These are phyloP conservation scores for Aphanoascus verrucosus DNA, from an alignment of 2,329 filamentous ascomycete species.

Conservation along the genomic window DNA sequence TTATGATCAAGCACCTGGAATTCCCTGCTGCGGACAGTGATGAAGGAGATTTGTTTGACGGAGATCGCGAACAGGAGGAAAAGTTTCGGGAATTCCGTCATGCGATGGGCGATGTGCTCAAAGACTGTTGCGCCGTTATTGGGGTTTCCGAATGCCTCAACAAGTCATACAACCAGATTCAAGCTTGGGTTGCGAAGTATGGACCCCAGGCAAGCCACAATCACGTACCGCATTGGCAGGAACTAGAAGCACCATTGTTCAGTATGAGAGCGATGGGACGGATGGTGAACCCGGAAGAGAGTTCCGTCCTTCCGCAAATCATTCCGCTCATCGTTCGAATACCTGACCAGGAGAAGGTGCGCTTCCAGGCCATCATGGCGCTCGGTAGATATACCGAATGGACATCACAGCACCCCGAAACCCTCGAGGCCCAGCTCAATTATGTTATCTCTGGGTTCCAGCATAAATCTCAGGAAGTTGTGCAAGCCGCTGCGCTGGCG, in stretches of 20 bases:
- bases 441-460: constrained; percentile 93
- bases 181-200: constrained; percentile 77
- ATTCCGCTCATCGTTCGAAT: constrained; percentile 92
- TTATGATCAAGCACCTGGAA: constrained; percentile 81
- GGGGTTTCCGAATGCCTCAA: constrained; percentile 81
- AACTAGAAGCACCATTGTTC: constrained; percentile 88
- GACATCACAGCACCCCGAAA: constrained; percentile 89
- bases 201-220: constrained; percentile 61
- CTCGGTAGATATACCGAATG: constrained; percentile 94
- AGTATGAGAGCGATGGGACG: constrained; percentile 91
- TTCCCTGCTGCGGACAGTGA: constrained; percentile 70
- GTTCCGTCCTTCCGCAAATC: constrained; percentile 74
- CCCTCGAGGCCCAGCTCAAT: constrained; percentile 81
- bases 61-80: constrained; percentile 89
- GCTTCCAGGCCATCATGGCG: constrained; percentile 96
- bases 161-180: constrained; percentile 78
- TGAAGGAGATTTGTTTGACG: constrained; percentile 80
- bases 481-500: constrained; percentile 80
- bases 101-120: constrained; percentile 93
- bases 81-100: constrained; percentile 96
- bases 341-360: constrained; percentile 91
- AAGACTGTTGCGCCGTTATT: constrained; percentile 94
- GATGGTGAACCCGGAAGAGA: constrained; percentile 87
- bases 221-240: constrained; percentile 87
- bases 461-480: constrained; percentile 77